Base-by-base conservation (phyloP, 192 early-diverging fungal genomes). In the Thoreauomyces humboldtii region DNA sequence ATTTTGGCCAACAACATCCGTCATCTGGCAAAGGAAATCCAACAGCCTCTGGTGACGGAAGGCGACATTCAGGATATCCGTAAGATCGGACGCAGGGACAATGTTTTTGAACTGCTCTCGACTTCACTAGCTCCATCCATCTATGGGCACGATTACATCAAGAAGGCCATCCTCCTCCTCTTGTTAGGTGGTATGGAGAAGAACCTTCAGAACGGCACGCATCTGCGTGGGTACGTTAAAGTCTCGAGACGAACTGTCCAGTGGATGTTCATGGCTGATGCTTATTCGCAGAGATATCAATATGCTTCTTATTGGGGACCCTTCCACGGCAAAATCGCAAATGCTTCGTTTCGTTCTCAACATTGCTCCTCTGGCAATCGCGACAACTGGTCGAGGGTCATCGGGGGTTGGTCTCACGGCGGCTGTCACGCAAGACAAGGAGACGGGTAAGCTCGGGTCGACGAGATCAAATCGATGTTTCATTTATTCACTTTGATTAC, bases 271-370 rank as follows among this genome's bases (percentile, higher is more conserved):
- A 41, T 41, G 38, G 38, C n/a, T 46, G 59, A 27, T 31, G 9
- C 6, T 7, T 27, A 57, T 76, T 0, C 28, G 51, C 48, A 91
- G 94, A 62, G 96, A 99, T 76, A 93, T 99, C 68, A 99, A 99
- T 71, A 92, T 99, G 70, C 77, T 95, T 57, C 89, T 99, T 86
- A 95, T 99, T 17, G 96, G 96, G 55, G 96, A 99, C 80, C 96
- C 96, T 29, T 94, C 92, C n/a, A 94, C 92, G 3, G 95, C 94
- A 11, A 99, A 99, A 81, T 96, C 93, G n/a, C 96, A 99, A 76
- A 85, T 99, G 61, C 83, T 99, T 63, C 81, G 93, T n/a, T 96
- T 90, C 73, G 91, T 99, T 22, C 73, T 94, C 45, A 94, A 95
- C 63, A 91, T 91, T 59, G 95, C 96, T 37, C 96, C 96, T 28